These are phyloP conservation scores for Xerocomus brunneocitrinus DNA, from an alignment of 768 basidiomycete species.

Conservation along the genomic window DNA sequence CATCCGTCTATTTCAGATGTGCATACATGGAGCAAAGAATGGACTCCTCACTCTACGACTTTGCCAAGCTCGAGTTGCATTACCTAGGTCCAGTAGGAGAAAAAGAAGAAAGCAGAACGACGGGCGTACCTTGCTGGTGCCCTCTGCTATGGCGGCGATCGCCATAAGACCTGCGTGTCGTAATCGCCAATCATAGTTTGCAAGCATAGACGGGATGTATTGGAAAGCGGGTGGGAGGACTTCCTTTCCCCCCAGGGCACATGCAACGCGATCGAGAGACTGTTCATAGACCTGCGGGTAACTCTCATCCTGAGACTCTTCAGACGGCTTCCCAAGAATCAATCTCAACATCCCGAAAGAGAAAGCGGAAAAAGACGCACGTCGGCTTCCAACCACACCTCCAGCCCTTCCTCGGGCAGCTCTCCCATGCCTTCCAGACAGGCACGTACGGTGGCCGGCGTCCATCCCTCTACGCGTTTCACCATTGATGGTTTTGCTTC, in stretches of 20 bases:
- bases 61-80: conserved; percentile 81
- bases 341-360: background rate
- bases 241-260: conserved; percentile 70
- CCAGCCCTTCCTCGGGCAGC: conserved; percentile 56
- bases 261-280: conserved; percentile 74
- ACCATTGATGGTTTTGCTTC: conserved; percentile 73
- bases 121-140: conserved; percentile 58
- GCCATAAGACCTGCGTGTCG: conserved; percentile 86
- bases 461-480: conserved; percentile 65
- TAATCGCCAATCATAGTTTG: conserved; percentile 77
- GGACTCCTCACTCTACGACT: conserved; percentile 63
- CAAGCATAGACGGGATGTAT: conserved; percentile 78
- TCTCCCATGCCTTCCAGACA: conserved; percentile 83
- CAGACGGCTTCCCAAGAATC: conserved; percentile 47
- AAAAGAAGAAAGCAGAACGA: background rate
- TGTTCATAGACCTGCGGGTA: conserved; percentile 81
- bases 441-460: conserved; percentile 61
- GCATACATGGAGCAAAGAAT: background rate
- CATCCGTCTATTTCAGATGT: background rate
- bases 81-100: conserved; percentile 36
- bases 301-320: conserved; percentile 54
- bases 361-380: conserved; percentile 40
- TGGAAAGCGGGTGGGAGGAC: conserved; percentile 79
- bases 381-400: conserved; percentile 69
- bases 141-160: conserved; percentile 81